Base-by-base conservation (phyloP, 1,139 yeast species). In the Taphrina pruni region DNA sequence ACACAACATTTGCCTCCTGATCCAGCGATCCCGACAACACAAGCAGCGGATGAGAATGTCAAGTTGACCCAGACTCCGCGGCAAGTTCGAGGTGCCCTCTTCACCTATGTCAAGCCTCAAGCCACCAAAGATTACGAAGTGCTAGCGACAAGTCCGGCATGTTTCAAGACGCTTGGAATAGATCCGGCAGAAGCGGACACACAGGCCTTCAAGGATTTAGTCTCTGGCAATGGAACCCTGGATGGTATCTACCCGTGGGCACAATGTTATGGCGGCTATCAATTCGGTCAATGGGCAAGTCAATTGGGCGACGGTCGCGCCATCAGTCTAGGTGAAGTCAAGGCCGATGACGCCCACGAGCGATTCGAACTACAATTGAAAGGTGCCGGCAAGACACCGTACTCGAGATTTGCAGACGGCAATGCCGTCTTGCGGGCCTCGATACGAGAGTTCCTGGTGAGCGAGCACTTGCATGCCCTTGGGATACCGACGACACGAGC, bases 271-370 rank as follows among this genome's bases (percentile, higher is more conserved):
- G 97, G 98, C 0, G 99, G 99, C 0, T 91, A 89, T 83, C 99
- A 94, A 76, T 94, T 94, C 81, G 98, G 99, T 2, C 87, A 85
- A 73, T 94, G 94, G 86, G 97, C 98, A 0, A 98, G 98, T 0
- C 99, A 94, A 78, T 80, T 94, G 72, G 99, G 99, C 4, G 99
- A 94, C 77, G 99, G 99, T 0, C 81, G 99, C 72, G 97, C 92
- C 1, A 84, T 87, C 8, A 90, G 89, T 75, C 79, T 94, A 62
- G 92, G 93, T 78, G 95, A 90, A 73, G 79, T 88, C 0, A 82
- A 83, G 6, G 82, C 81, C 66, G 74, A 77, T 1, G 75, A 72
- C 2, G 76, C 79, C 0, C 79, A 79, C 5, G 77, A 77, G 56
- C 75, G 78, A 54, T 88, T 84, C 74, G 96, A 90, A 74, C 72